Evolutionary conservation across 2,329 filamentous ascomycete genomes (phyloP).

Genomic region (Juglanconis juglandina): DNA sequence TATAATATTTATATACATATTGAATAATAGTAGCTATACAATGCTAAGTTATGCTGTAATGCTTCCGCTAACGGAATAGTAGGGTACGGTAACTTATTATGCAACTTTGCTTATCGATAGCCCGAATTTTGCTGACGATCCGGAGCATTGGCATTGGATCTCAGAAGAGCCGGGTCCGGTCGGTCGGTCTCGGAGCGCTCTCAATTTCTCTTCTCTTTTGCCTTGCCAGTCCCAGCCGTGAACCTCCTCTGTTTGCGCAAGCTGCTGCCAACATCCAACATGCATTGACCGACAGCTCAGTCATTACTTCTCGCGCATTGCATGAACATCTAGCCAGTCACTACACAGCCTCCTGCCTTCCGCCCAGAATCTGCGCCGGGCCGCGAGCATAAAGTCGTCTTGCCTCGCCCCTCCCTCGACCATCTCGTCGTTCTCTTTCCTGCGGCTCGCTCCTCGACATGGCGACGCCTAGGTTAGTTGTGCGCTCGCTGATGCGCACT

Average conservation of each 20-base stretch:
- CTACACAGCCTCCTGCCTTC: neutral
- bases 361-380: neutral
- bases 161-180: neutral
- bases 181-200: neutral
- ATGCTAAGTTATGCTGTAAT: too few species aligned
- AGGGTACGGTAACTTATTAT: too few species aligned
- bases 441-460: neutral
- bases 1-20: too few species aligned
- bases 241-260: neutral
- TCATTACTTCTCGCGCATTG: neutral
- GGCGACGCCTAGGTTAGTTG: neutral
- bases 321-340: neutral
- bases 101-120: constrained; percentile 12
- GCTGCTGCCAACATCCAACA: constrained; percentile 16
- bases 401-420: neutral
- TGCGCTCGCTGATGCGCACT: constrained; percentile 3
- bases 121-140: constrained; percentile 16
- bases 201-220: neutral
- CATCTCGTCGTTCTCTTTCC: neutral
- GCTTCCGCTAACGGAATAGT: too few species aligned
- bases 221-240: neutral
- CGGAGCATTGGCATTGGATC: constrained; percentile 10
- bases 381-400: neutral
- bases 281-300: constrained; percentile 2
- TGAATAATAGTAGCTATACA: too few species aligned